These are phyloP conservation scores for Delonix regia DNA, from an alignment of 306 rosid species.

Conservation along the genomic window DNA sequence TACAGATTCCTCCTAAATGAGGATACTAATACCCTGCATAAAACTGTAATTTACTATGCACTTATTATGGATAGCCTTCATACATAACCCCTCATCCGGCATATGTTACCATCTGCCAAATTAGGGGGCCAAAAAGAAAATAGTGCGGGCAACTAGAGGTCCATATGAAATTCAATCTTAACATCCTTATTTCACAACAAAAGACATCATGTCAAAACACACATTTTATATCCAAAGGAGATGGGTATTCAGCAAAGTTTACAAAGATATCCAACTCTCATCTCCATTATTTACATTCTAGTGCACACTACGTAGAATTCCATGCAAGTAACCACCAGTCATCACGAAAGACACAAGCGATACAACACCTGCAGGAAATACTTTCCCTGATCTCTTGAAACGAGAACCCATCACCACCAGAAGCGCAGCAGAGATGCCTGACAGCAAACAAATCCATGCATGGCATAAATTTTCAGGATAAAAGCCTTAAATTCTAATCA, in stretches of 20 bases:
- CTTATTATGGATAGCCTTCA: not conserved
- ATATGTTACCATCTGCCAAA: not conserved
- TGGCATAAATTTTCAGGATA: not conserved
- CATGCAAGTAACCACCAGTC: constrained; percentile 96
- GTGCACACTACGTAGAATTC: constrained; percentile 79
- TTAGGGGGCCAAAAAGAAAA: not conserved
- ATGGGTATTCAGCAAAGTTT: constrained; percentile 33
- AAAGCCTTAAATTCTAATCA: not conserved
- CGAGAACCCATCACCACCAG: constrained; percentile 95
- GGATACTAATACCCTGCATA: not conserved
- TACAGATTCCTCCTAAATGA: not conserved
- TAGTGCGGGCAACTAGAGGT: not conserved
- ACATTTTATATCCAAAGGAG: not conserved
- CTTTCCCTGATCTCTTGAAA: constrained; percentile 87
- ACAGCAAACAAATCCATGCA: not conserved
- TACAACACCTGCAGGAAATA: constrained; percentile 95
- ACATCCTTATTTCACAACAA: constrained; percentile 35
- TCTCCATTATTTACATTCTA: constrained; percentile 44
- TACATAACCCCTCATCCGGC: constrained; percentile 3
- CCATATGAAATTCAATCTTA: constrained; percentile 16
- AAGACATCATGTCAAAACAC: constrained; percentile 14
- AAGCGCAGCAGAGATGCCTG: constrained; percentile 92
- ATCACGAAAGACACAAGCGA: constrained; percentile 86
- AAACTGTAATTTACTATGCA: not conserved
- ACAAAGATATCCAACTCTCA: constrained; percentile 31